These are phyloP conservation scores for Testicularia cyperi DNA, from an alignment of 1,284 basidiomycete genomes.

Conservation along the genomic window DNA sequence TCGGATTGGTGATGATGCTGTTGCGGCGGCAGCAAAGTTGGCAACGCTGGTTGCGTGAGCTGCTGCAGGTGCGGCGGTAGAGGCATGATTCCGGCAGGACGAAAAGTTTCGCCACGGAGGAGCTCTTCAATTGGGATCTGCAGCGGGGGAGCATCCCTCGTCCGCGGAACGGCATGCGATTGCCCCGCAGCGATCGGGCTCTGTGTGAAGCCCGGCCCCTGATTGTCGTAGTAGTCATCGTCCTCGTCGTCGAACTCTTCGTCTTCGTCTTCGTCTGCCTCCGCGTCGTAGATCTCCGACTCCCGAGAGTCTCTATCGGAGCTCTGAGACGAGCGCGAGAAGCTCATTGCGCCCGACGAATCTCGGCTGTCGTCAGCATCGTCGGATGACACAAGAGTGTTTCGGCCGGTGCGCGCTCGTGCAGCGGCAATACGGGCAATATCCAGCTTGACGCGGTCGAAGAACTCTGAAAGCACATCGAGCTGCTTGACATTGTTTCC, in stretches of 20 bases:
- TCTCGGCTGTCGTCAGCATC: conserved; percentile 20
- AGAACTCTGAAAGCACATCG: conserved; percentile 21
- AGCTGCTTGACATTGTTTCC: neutral
- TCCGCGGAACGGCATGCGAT: neutral
- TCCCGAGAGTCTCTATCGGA: conserved; percentile 1
- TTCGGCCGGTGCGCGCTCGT: too few relatives aligned
- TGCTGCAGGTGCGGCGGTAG: too few relatives aligned
- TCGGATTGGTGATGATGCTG: too few relatives aligned
- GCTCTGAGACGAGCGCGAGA: conserved; percentile 5
- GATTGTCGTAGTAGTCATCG: conserved; percentile 4
- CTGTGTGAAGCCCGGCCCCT: neutral
- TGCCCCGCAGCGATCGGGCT: neutral
- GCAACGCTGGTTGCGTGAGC: conserved; percentile 2
- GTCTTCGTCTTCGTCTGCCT: neutral
- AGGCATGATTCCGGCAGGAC: conserved; percentile 6
- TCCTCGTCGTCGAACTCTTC: conserved; percentile 1
- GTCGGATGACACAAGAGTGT: neutral
- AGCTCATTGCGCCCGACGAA: conserved; percentile 7
- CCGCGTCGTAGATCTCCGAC: too few relatives aligned
- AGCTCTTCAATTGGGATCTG: conserved; percentile 39
- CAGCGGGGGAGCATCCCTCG: conserved; percentile 15
- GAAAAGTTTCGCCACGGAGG: conserved; percentile 15
- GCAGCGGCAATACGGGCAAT: too few relatives aligned
- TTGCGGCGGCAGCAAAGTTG: too few relatives aligned
- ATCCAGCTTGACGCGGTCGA: conserved; percentile 3